These are phyloP conservation scores for Adansonia madagascariensis DNA, from an alignment of 441 rosid genomes.

Conservation along the genomic window DNA sequence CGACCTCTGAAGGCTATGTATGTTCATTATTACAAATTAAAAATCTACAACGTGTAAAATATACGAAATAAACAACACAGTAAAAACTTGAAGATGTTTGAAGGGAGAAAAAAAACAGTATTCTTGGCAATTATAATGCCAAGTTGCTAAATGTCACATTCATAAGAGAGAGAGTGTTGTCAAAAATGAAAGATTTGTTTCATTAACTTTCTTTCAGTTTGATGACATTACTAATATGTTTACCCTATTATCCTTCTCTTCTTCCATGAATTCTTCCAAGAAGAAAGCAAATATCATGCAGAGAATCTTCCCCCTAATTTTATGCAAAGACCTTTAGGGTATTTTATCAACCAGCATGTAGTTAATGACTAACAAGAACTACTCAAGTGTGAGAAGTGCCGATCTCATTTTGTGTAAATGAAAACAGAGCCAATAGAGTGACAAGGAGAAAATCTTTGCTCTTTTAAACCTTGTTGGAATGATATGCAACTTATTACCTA, in stretches of 20 bases:
- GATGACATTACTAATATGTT: constrained; percentile 22
- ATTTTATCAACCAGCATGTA: background rate
- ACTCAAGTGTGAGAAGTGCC: constrained; percentile 1
- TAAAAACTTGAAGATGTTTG: no score
- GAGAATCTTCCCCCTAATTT: constrained; percentile 1
- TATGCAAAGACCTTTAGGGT: no score
- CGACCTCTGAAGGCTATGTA: no score
- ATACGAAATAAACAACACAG: no score
- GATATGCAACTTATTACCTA: constrained; percentile 23
- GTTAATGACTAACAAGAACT: background rate
- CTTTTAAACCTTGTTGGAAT: constrained; percentile 17
- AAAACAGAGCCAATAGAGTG: constrained; percentile 37
- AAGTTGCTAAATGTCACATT: background rate
- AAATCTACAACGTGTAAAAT: no score
- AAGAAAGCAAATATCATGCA: constrained; percentile 31
- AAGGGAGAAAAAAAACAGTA: no score
- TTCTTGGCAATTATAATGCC: background rate
- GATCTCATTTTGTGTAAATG: constrained; percentile 22
- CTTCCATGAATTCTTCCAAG: constrained; percentile 23
- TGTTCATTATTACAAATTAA: no score
- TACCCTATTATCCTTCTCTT: constrained; percentile 24
- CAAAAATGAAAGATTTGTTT: constrained; percentile 20
- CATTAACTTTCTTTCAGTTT: constrained; percentile 29
- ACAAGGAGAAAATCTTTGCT: constrained; percentile 41
- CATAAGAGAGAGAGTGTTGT: background rate